A percentile compares a stretch with the other conserved stretches of the same genome.
These are phyloP conservation scores for Morella rubra DNA, from an alignment of 306 rosid species.

Conservation along the genomic window DNA sequence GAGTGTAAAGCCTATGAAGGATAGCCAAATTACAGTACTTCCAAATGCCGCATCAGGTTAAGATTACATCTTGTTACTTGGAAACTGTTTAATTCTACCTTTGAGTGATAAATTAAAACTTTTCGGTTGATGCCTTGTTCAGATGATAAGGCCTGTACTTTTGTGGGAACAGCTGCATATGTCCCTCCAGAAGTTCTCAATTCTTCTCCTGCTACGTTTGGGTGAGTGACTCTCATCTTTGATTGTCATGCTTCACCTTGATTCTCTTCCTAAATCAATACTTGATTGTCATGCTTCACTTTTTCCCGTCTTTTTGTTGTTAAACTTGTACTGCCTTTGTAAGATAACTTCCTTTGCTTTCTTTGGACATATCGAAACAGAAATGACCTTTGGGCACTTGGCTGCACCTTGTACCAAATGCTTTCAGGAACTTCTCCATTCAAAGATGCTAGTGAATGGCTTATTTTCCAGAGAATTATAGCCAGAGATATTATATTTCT, in stretches of 20 bases:
- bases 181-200: conserved; percentile 99
- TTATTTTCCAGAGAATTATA: conserved; percentile 94
- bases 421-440: conserved; percentile 99
- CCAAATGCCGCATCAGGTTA: conserved; percentile 99
- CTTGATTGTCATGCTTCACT: conserved; percentile 13
- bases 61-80: conserved; percentile 19
- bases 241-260: background rate
- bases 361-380: conserved; percentile 54
- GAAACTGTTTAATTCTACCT: conserved; percentile 17
- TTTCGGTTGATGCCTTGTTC: conserved; percentile 15
- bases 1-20: conserved; percentile 97
- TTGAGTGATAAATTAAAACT: conserved; percentile 26
- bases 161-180: conserved; percentile 99
- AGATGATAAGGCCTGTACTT: conserved; percentile 99
- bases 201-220: conserved; percentile 98
- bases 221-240: conserved; percentile 45
- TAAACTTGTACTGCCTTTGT: background rate
- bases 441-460: conserved; percentile 99
- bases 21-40: conserved; percentile 87
- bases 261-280: conserved; percentile 7
- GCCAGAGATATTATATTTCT: conserved; percentile 97
- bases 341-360: conserved; percentile 26
- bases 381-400: conserved; percentile 99
- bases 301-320: conserved; percentile 1
- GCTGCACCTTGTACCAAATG: conserved; percentile 99